Conservation (phyloP, 1,139 yeast species). For the Geotrichum restrictum region DNA sequence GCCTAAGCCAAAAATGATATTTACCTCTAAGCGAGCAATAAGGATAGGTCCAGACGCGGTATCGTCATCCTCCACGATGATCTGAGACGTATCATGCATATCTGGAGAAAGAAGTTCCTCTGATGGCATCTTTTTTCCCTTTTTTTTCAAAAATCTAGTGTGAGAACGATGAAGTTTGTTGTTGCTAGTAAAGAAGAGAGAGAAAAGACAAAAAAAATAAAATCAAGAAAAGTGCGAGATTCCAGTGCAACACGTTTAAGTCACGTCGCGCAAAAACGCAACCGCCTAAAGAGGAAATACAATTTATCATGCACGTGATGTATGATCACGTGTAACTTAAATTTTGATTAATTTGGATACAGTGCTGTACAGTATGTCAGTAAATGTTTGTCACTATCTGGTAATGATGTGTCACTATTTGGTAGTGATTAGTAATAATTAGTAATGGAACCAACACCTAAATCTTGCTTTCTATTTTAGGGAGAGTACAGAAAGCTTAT, state of each 20-base stretch:
- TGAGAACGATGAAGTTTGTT: background rate
- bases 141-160: background rate
- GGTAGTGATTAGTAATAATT: too few relatives aligned
- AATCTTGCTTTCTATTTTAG: too few relatives aligned
- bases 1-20: too few relatives aligned
- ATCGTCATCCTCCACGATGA: conserved; percentile 41
- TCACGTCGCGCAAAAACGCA: background rate
- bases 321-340: background rate
- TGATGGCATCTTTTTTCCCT: conserved; percentile 6
- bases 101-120: conserved; percentile 1
- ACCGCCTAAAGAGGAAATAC: background rate
- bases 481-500: too few relatives aligned
- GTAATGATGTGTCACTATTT: too few relatives aligned
- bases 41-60: conserved; percentile 49
- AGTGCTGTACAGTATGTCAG: too few relatives aligned
- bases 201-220: background rate
- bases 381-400: too few relatives aligned
- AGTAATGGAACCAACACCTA: too few relatives aligned
- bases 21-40: conserved; percentile 40
- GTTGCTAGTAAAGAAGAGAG: background rate
- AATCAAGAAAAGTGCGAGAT: background rate
- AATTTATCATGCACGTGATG: too few relatives aligned
- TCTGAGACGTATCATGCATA: conserved; percentile 9
- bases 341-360: too few relatives aligned
- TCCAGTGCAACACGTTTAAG: background rate